Base-by-base conservation (phyloP, 305 asterid species). In the Rubia occidens region DNA sequence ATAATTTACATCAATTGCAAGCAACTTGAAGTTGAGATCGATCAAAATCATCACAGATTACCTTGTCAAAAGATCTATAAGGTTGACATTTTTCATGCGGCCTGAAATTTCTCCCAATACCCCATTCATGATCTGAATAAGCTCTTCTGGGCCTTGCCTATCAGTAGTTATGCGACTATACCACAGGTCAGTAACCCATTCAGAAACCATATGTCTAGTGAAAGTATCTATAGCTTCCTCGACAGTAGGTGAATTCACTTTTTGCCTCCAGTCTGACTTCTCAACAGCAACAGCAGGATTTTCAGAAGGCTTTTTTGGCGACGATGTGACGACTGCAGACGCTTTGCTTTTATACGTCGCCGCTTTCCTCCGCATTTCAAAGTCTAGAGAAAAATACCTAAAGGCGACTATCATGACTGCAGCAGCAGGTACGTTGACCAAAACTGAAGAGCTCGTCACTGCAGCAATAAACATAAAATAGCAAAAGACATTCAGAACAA, bases 181-280 rank as follows among this genome's bases (percentile, higher is more conserved):
- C 99, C 99, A 94, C 77, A 94, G 87, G 77, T 86, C 87, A 64
- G 97, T 87, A 74, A 94, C 96, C 99, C 97, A 94, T 84, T 94
- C 99, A 49, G 96, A 89, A 78, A 94, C 91, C 49, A 94, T 85
- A 77, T 91, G 99, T 81, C 90, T 81, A 44, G 86, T 83, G 83
- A 94, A 94, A 47, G 84, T 87, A 71, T 91, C 96, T 65, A 94
- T 87, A 69, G 99, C 96, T 70, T 88, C 93, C 86, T 91, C 99
- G 72, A 91, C 99, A 71, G 80, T 77, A 45, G 95, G 95, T 29
- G 99, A 94, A 85, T 86, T 89, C 75, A 94, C 97, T 85, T 91
- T 91, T 70, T 42, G 83, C 86, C 85, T 89, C 99, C 99, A 94
- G 72, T 88, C 90, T 69, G 90, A 81, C 77, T 78, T 84, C 77